These are phyloP conservation scores for Penicillium corylophilum DNA, from an alignment of 2,329 filamentous ascomycete species.

Conservation along the genomic window DNA sequence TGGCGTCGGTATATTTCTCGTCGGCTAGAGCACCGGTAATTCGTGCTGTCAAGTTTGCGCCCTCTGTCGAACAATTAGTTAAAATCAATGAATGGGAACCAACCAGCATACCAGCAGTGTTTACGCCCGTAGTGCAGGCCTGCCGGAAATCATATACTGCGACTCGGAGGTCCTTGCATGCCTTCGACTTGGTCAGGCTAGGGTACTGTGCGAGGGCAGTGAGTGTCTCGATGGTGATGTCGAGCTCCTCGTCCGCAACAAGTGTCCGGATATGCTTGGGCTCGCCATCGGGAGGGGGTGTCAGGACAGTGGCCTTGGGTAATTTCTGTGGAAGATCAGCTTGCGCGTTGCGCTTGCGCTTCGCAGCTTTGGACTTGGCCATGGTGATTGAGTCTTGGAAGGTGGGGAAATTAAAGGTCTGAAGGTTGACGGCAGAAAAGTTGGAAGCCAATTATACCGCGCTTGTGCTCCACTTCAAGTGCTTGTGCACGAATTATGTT, in stretches of 20 bases:
- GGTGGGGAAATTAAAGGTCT: background rate
- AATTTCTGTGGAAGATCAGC: slow-evolving; percentile 26
- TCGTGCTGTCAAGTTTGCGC: slow-evolving; percentile 64
- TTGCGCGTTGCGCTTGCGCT: slow-evolving; percentile 33
- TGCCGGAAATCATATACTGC: slow-evolving; percentile 69
- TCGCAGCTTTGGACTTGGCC: slow-evolving; percentile 31
- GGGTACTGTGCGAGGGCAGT: slow-evolving; percentile 59
- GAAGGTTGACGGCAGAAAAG: background rate
- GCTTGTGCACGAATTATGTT: background rate
- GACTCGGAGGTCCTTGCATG: slow-evolving; percentile 64
- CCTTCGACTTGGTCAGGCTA: slow-evolving; percentile 64
- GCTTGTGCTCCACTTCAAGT: background rate
- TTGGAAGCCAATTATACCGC: background rate
- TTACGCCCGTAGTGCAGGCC: slow-evolving; percentile 66
- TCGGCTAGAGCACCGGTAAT: slow-evolving; percentile 66
- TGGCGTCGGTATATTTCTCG: slow-evolving; percentile 64
- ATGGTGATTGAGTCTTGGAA: slow-evolving; percentile 8
- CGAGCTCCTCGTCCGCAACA: slow-evolving; percentile 58
- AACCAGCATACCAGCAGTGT: slow-evolving; percentile 50
- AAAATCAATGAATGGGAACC: slow-evolving; percentile 5
- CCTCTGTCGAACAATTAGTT: slow-evolving; percentile 37
- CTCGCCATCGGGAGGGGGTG: slow-evolving; percentile 30
- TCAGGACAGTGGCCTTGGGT: slow-evolving; percentile 20
- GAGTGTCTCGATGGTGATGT: slow-evolving; percentile 66
- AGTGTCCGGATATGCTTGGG: slow-evolving; percentile 28